Conservation (phyloP, 805 yeast genomes). For the Zygosaccharomyces gambellarensis region DNA sequence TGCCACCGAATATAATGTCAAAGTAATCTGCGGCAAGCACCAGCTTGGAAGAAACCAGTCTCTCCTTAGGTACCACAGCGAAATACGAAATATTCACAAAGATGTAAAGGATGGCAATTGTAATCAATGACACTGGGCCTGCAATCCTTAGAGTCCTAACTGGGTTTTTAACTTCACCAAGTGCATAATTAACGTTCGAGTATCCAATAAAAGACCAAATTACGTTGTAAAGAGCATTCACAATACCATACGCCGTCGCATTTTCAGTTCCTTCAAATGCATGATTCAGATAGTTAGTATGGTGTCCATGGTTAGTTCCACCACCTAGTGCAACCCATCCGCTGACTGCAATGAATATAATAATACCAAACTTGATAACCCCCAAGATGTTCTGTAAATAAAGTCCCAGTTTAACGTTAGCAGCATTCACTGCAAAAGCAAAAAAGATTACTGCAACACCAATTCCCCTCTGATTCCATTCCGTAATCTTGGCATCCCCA, state of each 20-base stretch:
- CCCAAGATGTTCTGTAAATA: conserved; percentile 64
- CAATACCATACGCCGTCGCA: conserved; percentile 64
- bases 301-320: conserved; percentile 47
- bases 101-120: conserved; percentile 62
- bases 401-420: conserved; percentile 61
- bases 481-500: conserved; percentile 59
- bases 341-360: conserved; percentile 62
- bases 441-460: conserved; percentile 72
- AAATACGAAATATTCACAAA: conserved; percentile 75
- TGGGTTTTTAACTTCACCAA: conserved; percentile 75
- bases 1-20: conserved; percentile 61
- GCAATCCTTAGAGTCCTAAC: conserved; percentile 62
- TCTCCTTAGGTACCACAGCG: conserved; percentile 72
- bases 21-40: conserved; percentile 75
- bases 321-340: conserved; percentile 86
- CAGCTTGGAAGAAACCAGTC: conserved; percentile 54
- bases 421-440: conserved; percentile 58
- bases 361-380: conserved; percentile 65
- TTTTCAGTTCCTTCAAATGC: conserved; percentile 50
- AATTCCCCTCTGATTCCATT: conserved; percentile 74
- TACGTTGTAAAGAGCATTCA: conserved; percentile 72
- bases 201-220: conserved; percentile 85
- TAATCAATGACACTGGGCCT: conserved; percentile 66
- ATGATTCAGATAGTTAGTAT: conserved; percentile 56
- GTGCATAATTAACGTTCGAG: conserved; percentile 76